Conservation (phyloP, 148 eudicot genomes). For the Nepenthes gracilis region DNA sequence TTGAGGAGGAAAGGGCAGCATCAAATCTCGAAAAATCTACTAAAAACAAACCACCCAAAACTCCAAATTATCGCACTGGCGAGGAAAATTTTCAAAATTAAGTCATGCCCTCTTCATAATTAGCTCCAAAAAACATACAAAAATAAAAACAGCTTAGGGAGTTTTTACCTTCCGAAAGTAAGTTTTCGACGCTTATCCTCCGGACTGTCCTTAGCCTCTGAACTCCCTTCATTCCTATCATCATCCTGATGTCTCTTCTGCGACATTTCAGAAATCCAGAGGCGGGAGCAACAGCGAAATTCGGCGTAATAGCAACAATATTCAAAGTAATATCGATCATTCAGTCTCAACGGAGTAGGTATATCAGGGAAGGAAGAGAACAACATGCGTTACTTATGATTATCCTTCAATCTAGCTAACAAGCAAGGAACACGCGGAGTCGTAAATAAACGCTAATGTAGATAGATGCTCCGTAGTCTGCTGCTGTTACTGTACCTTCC, state of each 20-base stretch:
- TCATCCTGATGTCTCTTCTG: slow-evolving; percentile 51
- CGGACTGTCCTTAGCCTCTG: slow-evolving; percentile 20
- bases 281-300: background rate
- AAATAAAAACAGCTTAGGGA: no score
- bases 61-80: background rate
- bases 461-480: slow-evolving; percentile 1
- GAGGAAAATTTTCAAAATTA: background rate
- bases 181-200: slow-evolving; percentile 35
- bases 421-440: slow-evolving; percentile 1
- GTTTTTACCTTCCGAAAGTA: no score
- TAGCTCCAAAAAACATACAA: background rate
- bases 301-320: no score
- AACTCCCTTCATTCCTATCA: slow-evolving; percentile 8
- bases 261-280: slow-evolving; percentile 34
- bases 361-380: no score
- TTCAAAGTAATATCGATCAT: no score
- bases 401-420: no score
- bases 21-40: no score
- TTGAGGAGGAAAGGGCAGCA: no score
- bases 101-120: background rate
- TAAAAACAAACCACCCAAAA: background rate
- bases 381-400: no score
- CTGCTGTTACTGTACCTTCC: background rate
- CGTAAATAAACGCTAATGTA: slow-evolving; percentile 1
- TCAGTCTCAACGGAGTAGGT: no score